Evolutionary conservation across 345 rosid species (phyloP).

Genomic region (Acer yangbiense): DNA sequence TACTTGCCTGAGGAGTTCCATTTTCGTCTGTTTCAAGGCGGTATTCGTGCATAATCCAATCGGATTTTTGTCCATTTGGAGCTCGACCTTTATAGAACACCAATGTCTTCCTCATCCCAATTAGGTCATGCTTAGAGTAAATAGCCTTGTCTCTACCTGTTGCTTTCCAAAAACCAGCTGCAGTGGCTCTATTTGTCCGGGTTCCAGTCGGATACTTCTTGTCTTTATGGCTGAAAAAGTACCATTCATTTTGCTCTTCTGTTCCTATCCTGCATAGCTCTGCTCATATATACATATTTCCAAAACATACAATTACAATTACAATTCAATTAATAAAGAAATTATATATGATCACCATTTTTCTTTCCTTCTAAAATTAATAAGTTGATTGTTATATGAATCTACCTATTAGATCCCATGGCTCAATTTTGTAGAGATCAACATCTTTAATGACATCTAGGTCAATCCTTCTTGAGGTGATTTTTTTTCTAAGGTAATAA

Average conservation of each 20-base stretch:
- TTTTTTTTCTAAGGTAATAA: conserved; percentile 70
- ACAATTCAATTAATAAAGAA: not conserved
- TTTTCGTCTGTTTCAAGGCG: conserved; percentile 94
- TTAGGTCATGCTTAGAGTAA: conserved; percentile 71
- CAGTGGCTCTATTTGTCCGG: conserved; percentile 93
- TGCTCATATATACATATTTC: conserved; percentile 20
- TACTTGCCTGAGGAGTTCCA: conserved; percentile 68
- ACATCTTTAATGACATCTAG: conserved; percentile 77
- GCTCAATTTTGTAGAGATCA: conserved; percentile 81
- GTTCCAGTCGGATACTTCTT: conserved; percentile 98
- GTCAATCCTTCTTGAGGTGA: conserved; percentile 61
- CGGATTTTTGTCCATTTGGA: conserved; percentile 91
- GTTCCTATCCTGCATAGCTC: conserved; percentile 83
- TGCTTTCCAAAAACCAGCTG: conserved; percentile 99
- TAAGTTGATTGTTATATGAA: not conserved
- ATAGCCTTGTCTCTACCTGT: conserved; percentile 98
- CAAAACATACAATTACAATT: not conserved
- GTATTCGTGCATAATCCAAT: conserved; percentile 98
- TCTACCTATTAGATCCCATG: conserved; percentile 87
- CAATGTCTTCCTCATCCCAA: conserved; percentile 96
- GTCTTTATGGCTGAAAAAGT: conserved; percentile 94
- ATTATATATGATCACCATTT: not conserved
- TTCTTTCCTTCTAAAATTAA: not conserved
- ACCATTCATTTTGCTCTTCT: conserved; percentile 94
- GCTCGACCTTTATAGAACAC: conserved; percentile 95